Base-by-base conservation (phyloP, 2,329 filamentous ascomycete species). In the Scleromitrula shiraiana region DNA sequence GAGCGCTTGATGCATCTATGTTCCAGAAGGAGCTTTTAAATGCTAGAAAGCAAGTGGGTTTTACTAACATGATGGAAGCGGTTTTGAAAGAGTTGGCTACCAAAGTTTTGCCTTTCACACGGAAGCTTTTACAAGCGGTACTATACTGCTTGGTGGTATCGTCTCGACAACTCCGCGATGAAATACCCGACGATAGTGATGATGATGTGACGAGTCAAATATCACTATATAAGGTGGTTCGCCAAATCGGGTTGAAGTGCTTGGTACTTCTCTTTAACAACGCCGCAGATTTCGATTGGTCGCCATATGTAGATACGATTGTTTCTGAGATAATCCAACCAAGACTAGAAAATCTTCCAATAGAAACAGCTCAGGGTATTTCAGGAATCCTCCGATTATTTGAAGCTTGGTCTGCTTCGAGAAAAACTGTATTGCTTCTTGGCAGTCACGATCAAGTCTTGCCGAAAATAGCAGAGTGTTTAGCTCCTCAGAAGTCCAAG, bases 31-130 rank as follows among this genome's bases (percentile, higher is more conserved):
- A 86, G 37, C 53, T 84, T 10, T 68, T 90, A 22, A 76, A 78
- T 14, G 68, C 77, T 9, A 80, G 90, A 59, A 93, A 90, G 65
- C 91, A 96, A 65, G 77, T 93, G 50, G 93, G 94, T 71, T 80
- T 96, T 62, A 70, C 95, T 43, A 95, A 94, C 62, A 93, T 97
- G 88, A 75, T 93, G 41, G 83, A 89, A 51, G 82, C 91, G 9
- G 80, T 97, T 63, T 80, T 97, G 51, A 84, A 85, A 49, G 88
- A 93, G 45, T 76, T 97, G 29, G 88, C 90, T 45, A 80, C 77
- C 5, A 83, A 82, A 46, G 79, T 94, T 46, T 67, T 73, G 2
- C 76, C 80, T 0, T 91, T 86, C 57, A 76, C 83, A 41, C 70
- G 76, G 14, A 76, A 75, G 10, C 73, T 97, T 4, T 72, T 91